phyloP scores from a whole-genome alignment of 768 basidiomycete species.

The Suillus bovinus region DNA sequence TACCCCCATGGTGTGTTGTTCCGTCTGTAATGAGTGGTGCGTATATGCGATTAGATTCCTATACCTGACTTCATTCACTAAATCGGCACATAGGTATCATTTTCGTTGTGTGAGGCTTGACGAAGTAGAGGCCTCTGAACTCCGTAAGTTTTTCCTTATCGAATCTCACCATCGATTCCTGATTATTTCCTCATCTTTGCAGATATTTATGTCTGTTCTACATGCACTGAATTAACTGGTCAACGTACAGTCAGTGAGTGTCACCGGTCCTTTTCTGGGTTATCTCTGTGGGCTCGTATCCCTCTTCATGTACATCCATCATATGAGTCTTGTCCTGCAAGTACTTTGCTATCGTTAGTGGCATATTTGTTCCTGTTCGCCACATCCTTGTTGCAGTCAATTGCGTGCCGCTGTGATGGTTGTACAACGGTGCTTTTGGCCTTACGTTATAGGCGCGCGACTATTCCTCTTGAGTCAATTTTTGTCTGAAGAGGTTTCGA shows the following conservation, averaged over 20 bases:
- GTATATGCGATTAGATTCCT: constrained; percentile 22
- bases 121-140: constrained; percentile 69
- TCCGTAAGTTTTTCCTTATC: constrained; percentile 55
- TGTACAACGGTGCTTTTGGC: constrained; percentile 29
- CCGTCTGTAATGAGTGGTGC: constrained; percentile 72
- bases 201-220: constrained; percentile 63
- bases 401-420: constrained; percentile 28
- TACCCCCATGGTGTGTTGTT: constrained; percentile 78
- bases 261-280: constrained; percentile 33
- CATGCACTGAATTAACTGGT: constrained; percentile 62
- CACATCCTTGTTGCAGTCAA: constrained; percentile 36
- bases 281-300: constrained; percentile 18
- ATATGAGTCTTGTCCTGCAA: constrained; percentile 38
- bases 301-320: constrained; percentile 38
- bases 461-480: constrained; percentile 37
- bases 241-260: constrained; percentile 78
- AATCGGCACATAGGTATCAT: constrained; percentile 64
- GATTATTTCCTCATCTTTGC: constrained; percentile 13
- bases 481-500: constrained; percentile 23
- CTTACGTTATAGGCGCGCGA: constrained; percentile 36
- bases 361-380: constrained; percentile 28
- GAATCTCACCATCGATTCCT: constrained; percentile 11
- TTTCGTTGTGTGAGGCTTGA: constrained; percentile 71
- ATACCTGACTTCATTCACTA: constrained; percentile 6
- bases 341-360: constrained; percentile 38